phyloP scores from a whole-genome alignment of 106 monocot species.

The Allium cepa region DNA sequence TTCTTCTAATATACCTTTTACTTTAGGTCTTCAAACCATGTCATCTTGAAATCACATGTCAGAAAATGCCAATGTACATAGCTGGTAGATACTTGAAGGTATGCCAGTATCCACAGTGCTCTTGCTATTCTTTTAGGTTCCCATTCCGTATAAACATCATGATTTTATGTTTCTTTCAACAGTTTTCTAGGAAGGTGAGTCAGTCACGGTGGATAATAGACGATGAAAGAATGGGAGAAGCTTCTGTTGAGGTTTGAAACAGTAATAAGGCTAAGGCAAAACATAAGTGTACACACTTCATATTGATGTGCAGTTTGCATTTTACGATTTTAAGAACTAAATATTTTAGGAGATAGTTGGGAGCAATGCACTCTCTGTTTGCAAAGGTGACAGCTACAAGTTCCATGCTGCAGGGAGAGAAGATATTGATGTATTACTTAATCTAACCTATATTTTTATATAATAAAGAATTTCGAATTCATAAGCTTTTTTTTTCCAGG shows the following conservation, averaged over 20 bases:
- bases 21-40: conserved; percentile 49
- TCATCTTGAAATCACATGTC: conserved; percentile 39
- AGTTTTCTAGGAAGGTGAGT: conserved; percentile 94
- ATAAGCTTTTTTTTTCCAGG: conserved; percentile 34
- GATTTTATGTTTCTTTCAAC: conserved; percentile 3
- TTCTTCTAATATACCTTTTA: not conserved
- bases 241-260: conserved; percentile 85
- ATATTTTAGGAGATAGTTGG: conserved; percentile 79
- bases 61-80: conserved; percentile 72
- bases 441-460: not conserved
- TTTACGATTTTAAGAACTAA: not conserved
- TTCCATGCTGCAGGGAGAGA: conserved; percentile 99
- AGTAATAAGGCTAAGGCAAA: not conserved
- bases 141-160: no score
- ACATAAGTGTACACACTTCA: not conserved
- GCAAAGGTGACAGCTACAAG: conserved; percentile 85
- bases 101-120: not conserved
- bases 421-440: conserved; percentile 84
- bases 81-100: conserved; percentile 98
- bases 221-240: conserved; percentile 99
- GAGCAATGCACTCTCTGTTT: conserved; percentile 35
- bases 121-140: no score
- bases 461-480: conserved; percentile 1
- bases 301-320: not conserved
- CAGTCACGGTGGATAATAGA: conserved; percentile 97